Base-by-base conservation (phyloP, 352 stramenopile genomes). In the Globisporangium cystogenes region DNA sequence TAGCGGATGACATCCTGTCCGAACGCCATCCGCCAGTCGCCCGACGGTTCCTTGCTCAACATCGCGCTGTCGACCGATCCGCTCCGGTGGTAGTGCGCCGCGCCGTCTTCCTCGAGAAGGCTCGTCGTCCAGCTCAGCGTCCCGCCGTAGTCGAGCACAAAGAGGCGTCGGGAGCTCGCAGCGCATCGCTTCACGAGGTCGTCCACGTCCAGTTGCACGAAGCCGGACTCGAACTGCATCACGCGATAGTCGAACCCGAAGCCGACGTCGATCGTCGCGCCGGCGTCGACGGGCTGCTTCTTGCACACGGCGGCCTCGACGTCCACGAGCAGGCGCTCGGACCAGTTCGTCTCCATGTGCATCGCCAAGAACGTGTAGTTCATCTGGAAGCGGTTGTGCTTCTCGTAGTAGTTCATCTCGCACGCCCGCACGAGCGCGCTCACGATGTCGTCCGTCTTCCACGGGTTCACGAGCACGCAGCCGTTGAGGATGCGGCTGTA, bases 81-180 rank as follows among this genome's bases (percentile, higher is more conserved):
- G 16, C 57, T 60, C 7, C 51, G 52, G 15, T 74, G 49, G 33
- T 60, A 70, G 20, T 60, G 56, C 35, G 65, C 56, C 1, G 65
- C 60, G 4, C 60, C 66, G 10, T 86, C 76, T 57, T 86, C 74
- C 43, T 87, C 76, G 49, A 90, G 62, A 20, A 88, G 69, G 31
- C 71, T 78, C 12, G 73, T 67, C 27, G 81, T 88, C 48, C 72
- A 81, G 56, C 76, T 90, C 39, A 99, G 86, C 15, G 97, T 99
- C 39, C 97, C 97, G 40, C 96, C 96, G 55, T 99, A 99, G 66
- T 99, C 97, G 36, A 99, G 82, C 42, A 99, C 79, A 63, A 99
- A 98, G 5, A 99, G 59, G 1, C 92, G 80, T 5, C 76, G 62
- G 11, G 64, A 56, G 27, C 72, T 67, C 29, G 55, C 67, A 14